These are phyloP conservation scores for Cydonia oblonga DNA, from an alignment of 331 rosid genomes.

Conservation along the genomic window DNA sequence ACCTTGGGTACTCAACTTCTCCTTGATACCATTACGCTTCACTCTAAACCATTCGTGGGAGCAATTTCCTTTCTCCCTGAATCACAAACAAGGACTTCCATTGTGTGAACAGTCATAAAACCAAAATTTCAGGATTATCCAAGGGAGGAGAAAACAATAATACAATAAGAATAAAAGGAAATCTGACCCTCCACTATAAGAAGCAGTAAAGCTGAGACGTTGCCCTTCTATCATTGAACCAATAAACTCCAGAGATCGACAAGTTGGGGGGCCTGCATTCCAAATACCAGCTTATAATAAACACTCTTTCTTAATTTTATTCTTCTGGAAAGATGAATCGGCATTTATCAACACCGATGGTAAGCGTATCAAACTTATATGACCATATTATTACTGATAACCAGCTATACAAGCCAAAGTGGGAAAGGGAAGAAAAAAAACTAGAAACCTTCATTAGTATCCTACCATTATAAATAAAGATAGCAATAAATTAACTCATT, in stretches of 20 bases:
- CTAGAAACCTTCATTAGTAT: not conserved
- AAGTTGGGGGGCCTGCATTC: slow-evolving; percentile 69
- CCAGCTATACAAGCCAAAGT: not conserved
- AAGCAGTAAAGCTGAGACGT: slow-evolving; percentile 54
- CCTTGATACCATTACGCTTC: slow-evolving; percentile 36
- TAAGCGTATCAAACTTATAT: too few relatives aligned
- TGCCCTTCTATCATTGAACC: slow-evolving; percentile 85
- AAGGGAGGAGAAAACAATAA: not conserved
- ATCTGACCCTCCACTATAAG: slow-evolving; percentile 89
- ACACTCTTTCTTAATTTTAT: too few relatives aligned
- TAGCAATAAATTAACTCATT: slow-evolving; percentile 10
- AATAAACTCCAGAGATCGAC: slow-evolving; percentile 59
- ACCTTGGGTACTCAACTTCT: slow-evolving; percentile 54
- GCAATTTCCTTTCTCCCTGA: slow-evolving; percentile 75
- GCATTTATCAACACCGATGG: too few relatives aligned
- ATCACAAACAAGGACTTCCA: slow-evolving; percentile 18
- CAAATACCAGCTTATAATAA: not conserved
- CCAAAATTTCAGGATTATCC: slow-evolving; percentile 4
- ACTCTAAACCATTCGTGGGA: slow-evolving; percentile 69
- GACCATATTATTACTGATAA: not conserved
- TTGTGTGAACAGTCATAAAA: slow-evolving; percentile 8
- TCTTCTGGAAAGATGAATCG: too few relatives aligned
- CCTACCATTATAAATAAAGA: not conserved
- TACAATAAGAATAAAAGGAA: slow-evolving; percentile 10
- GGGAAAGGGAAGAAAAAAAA: not conserved